Evolutionary conservation across 768 basidiomycete species (phyloP), one percentile per base, ranked within the genome.

Genomic region (Phylloporus sp.): DNA sequence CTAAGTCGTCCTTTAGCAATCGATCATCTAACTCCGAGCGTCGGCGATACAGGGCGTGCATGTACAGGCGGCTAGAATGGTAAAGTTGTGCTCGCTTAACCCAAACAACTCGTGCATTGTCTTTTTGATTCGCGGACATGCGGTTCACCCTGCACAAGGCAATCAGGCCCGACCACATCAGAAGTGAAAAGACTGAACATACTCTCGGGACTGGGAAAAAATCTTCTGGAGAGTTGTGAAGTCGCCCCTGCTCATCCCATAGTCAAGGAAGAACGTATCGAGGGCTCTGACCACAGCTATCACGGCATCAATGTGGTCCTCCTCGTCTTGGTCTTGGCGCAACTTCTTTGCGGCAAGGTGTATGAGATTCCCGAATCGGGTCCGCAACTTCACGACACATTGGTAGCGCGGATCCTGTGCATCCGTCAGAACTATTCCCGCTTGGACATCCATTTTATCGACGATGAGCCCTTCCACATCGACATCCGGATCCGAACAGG

Each of bases 301-400:
- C 26, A 95, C 80, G 5, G 89, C 86, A 62, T 98, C 94, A 35
- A 90, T 86, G 51, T 90, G 86, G 60, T 91, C 88, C 63, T 90
- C 89, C 27, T 78, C 80, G 35, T 76, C 78, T 11, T 73, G 77
- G 34, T 77, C 75, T 55, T 77, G 74, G 29, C 80, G 78, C 31
- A 92, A 68, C 14, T 79, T 72, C 18, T 68, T 71, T 3, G 90
- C 82, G 2, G 90, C 90, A 26, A 68, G 68, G 49, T 86, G 80
- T 29, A 89, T 65, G 10, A 89, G 68, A 28, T 78, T 66, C 4
- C 88, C 91, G 54, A 86, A 86, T 14, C 81, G 76, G 21, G 68
- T 59, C 26, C 86, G 80, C 53, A 83, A 75, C 1, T 69, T 61
- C 14, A 71, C 64, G 17, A 83, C 80, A 36, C 70, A 75, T 61